Evolutionary conservation across 441 rosid species (phyloP), one percentile per base, ranked within the genome.

Genomic region (Corymbia citriodora): DNA sequence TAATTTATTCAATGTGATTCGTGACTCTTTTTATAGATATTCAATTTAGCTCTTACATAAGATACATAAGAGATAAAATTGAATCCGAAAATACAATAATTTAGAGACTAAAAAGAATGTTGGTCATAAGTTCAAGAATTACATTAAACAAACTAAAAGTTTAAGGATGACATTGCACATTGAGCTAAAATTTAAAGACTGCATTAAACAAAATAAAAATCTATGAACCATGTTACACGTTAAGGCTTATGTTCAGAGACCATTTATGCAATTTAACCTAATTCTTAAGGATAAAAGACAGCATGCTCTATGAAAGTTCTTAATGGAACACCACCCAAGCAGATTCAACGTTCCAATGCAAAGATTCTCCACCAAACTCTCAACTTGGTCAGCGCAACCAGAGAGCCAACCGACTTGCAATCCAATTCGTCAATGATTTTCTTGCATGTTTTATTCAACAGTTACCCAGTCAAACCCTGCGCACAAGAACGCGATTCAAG

Each of bases 141-240:
- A 2, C 2, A 57, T 57, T 23, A 21, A 57, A 57, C 25, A 57
- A 57, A 57, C 23, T 9, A 57, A 57, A 55, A 57, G 63, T 57
- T 0, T 0, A 23, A 0, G 1, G 0, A 23, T 0, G 3, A 10
- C 6, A 57, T 57, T 57, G 13, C 1, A 57, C 23, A 0, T 57
- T 57, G 0, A 1, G 10, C 63, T 57, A 23, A 57, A 57, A 1
- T 23, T 57, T 57, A 59, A 4, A 57, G 25, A 57, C 7, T 2
- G 6, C 2, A 57, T 57, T 23, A 57, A 57, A 57, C 23, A 57
- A 57, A 57, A 21, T 9, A 57, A 57, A 55, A 57, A 29, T 57
- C 0, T 0, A 23, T 0, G 21, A 57, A 59, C 25, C 29, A 59
- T 6, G 2, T 10, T 2, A 0, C 4, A 25, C 29, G 23, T 23